Base-by-base conservation (phyloP, 2,329 filamentous ascomycete genomes). In the Aureobasidium namibiae region DNA sequence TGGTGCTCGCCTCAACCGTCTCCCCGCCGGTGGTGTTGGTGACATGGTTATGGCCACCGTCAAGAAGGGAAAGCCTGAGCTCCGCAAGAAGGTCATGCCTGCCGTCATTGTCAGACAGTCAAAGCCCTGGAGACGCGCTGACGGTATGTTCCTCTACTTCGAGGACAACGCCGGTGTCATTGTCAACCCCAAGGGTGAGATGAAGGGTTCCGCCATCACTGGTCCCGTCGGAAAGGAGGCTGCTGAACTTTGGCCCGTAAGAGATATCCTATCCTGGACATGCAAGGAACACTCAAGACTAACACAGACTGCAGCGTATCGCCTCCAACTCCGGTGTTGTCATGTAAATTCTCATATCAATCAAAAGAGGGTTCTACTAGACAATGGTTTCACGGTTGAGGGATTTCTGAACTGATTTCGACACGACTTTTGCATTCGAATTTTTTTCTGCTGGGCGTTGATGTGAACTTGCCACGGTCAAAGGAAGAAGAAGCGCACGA, bases 31-130 rank as follows among this genome's bases (percentile, higher is more conserved):
- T 70, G 94, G 94, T 85, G 92, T 96, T 72, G 94, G 94, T 74
- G 94, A 97, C 84, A 97, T 97, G 94, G 94, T 97, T 76, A 97
- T 99, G 92, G 92, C 92, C 69, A 97, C 94, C 69, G 94, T 97
- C 82, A 97, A 99, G 90, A 97, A 99, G 90, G 94, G 95, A 82
- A 99, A 99, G 90, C 95, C 95, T 67, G 95, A 99, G 82, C 84
- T 99, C 75, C 86, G 95, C 80, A 99, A 99, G 90, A 99, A 99
- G 89, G 94, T 99, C 79, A 96, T 99, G 91, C 94, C 94, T 71
- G 94, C 94, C 74, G 92, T 99, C 76, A 94, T 99, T 75, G 92
- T 97, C 77, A 85, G 94, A 78, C 94, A 97, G 84, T 89, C 88
- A 83, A 99, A 99, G 88, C 94, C 94, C 73, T 99, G 94, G 94